Conservation (phyloP, 352 stramenopile species). For the Phytophthora colocasiae region DNA sequence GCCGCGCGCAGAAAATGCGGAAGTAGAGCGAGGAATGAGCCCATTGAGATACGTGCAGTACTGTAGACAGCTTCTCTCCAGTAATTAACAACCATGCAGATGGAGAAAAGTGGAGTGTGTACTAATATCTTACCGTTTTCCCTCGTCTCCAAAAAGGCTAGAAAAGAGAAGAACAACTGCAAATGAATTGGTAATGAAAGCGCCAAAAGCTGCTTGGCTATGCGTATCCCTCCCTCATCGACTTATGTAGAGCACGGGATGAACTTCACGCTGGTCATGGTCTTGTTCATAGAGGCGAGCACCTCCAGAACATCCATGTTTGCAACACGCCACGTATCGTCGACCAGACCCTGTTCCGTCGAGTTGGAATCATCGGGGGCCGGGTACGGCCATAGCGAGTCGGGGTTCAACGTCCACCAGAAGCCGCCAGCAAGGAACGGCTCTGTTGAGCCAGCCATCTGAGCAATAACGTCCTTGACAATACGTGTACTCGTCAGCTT, state of each 20-base stretch:
- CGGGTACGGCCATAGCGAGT: constrained; percentile 79
- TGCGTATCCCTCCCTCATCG: constrained; percentile 24
- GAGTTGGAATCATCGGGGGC: constrained; percentile 67
- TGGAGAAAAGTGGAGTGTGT: constrained; percentile 33
- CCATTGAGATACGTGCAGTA: no score
- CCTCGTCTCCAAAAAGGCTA: constrained; percentile 14
- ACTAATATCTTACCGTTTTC: constrained; percentile 40
- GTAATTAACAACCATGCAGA: constrained; percentile 26
- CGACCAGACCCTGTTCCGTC: constrained; percentile 66
- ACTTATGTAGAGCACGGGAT: constrained; percentile 65
- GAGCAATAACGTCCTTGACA: constrained; percentile 61
- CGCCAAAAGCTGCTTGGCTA: constrained; percentile 22
- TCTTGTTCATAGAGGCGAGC: constrained; percentile 70
- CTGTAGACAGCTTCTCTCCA: constrained; percentile 4
- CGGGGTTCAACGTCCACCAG: constrained; percentile 84
- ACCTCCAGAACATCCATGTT: constrained; percentile 74
- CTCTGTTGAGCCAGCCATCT: constrained; percentile 65
- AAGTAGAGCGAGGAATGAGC: constrained; percentile 25
- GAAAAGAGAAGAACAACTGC: constrained; percentile 33
- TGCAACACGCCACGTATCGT: constrained; percentile 72
- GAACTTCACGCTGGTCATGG: constrained; percentile 67
- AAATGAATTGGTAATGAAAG: constrained; percentile 45
- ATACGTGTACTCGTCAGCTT: constrained; percentile 81
- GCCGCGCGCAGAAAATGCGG: constrained; percentile 59
- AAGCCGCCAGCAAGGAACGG: constrained; percentile 73